A percentile compares a stretch with the other conserved stretches of the same genome.
Evolutionary conservation across 371 early-diverging fungal species (phyloP).

Genomic region (Mucor lusitanicus): DNA sequence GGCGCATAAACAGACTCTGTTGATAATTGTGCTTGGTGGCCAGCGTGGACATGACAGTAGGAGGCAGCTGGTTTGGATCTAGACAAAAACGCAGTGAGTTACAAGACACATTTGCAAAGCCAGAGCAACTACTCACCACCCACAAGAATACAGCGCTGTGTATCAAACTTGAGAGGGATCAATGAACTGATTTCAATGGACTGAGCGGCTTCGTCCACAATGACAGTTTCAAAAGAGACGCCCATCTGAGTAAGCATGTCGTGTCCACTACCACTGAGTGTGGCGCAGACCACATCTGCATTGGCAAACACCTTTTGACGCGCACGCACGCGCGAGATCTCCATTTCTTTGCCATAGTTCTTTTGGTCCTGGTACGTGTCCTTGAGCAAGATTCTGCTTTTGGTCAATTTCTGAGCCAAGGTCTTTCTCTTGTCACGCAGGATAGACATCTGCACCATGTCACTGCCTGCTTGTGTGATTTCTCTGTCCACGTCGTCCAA

Average conservation of each 20-base stretch:
- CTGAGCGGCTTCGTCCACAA: slow-evolving; percentile 99
- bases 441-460: slow-evolving; percentile 25
- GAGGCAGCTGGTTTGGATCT: slow-evolving; percentile 97
- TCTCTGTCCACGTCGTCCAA: slow-evolving; percentile 58
- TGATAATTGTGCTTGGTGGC: slow-evolving; percentile 83
- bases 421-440: slow-evolving; percentile 35
- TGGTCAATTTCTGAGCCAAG: slow-evolving; percentile 31
- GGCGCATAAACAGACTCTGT: slow-evolving; percentile 86
- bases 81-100: neutral
- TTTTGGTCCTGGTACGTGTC: slow-evolving; percentile 43
- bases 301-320: slow-evolving; percentile 70
- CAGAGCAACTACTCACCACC: slow-evolving; percentile 60
- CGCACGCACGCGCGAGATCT: slow-evolving; percentile 54
- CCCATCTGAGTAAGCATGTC: slow-evolving; percentile 70
- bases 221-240: slow-evolving; percentile 77
- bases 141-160: slow-evolving; percentile 87
- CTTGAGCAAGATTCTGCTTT: slow-evolving; percentile 44
- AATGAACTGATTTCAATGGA: slow-evolving; percentile 88
- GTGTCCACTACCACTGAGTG: slow-evolving; percentile 88
- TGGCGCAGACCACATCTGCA: slow-evolving; percentile 80
- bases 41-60: slow-evolving; percentile 82
- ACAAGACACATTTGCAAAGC: too few species aligned
- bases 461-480: slow-evolving; percentile 33
- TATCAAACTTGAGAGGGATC: slow-evolving; percentile 90
- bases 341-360: slow-evolving; percentile 49